phyloP scores from a whole-genome alignment of 1,284 basidiomycete species.

The Omphalotus olearius region DNA sequence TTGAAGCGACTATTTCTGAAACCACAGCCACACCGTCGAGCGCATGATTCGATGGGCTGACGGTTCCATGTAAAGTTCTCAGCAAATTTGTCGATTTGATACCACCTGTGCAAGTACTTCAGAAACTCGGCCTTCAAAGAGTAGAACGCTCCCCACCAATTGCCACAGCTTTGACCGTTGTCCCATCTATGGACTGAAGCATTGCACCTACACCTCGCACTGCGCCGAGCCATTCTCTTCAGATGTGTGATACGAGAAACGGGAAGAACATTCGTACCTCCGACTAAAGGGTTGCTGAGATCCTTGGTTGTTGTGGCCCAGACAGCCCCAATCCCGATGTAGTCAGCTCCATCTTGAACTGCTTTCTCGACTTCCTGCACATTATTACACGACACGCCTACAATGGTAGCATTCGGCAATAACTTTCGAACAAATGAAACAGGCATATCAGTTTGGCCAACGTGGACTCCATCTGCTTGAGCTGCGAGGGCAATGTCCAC shows the following conservation, averaged over 20 bases:
- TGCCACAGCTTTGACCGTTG: constrained; percentile 67
- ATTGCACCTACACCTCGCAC: constrained; percentile 65
- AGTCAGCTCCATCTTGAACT: constrained; percentile 65
- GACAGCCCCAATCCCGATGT: constrained; percentile 83
- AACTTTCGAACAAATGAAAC: constrained; percentile 64
- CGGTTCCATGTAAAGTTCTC: constrained; percentile 66
- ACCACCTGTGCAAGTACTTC: constrained; percentile 50
- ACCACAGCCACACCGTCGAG: constrained; percentile 89
- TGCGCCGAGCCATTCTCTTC: neutral
- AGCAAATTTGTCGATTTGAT: constrained; percentile 76
- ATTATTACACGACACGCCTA: constrained; percentile 82
- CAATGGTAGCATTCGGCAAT: constrained; percentile 67
- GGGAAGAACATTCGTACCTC: constrained; percentile 22
- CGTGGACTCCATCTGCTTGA: constrained; percentile 77
- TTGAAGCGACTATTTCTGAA: constrained; percentile 79
- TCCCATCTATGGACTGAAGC: constrained; percentile 60
- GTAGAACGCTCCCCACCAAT: constrained; percentile 58
- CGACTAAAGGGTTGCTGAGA: constrained; percentile 51
- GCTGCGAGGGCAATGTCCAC: constrained; percentile 84
- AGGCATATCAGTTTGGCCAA: constrained; percentile 91
- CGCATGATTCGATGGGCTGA: constrained; percentile 49
- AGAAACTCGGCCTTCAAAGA: neutral
- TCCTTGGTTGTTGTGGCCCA: constrained; percentile 76
- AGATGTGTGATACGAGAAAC: neutral
- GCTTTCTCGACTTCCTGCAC: constrained; percentile 59